Percentiles rank a stretch among this genome's conserved stretches.
phyloP scores from a whole-genome alignment of 1,284 basidiomycete genomes.

The Singerocomus rubriflavus region DNA sequence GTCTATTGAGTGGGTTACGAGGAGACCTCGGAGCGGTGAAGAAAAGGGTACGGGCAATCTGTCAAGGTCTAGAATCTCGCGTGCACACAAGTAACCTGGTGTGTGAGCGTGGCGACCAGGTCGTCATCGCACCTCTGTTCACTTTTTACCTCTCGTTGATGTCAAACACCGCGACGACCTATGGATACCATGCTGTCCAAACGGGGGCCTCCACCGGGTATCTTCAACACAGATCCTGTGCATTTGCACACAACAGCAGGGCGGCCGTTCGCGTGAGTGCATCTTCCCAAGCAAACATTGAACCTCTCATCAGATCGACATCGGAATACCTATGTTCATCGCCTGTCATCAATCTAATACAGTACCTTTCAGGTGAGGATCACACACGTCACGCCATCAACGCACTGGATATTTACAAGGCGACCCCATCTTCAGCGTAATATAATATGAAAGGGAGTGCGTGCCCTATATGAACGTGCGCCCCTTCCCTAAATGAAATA shows the following conservation, averaged over 20 bases:
- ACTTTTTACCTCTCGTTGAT: constrained; percentile 34
- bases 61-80: neutral
- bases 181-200: constrained; percentile 46
- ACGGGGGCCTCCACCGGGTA: constrained; percentile 41
- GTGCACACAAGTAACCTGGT: constrained; percentile 49
- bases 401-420: constrained; percentile 23
- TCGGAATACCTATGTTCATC: constrained; percentile 21
- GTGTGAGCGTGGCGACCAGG: constrained; percentile 44
- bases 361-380: neutral
- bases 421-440: constrained; percentile 12
- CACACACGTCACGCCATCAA: neutral
- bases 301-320: constrained; percentile 31
- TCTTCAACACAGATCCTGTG: constrained; percentile 43
- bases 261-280: constrained; percentile 21
- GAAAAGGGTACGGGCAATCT: constrained; percentile 16
- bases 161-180: constrained; percentile 38
- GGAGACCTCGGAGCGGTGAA: constrained; percentile 30
- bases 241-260: neutral
- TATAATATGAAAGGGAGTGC: neutral
- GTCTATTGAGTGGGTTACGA: constrained; percentile 16
- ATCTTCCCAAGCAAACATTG: constrained; percentile 30
- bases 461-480: neutral
- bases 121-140: constrained; percentile 26
- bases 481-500: constrained; percentile 24
- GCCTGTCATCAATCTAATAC: constrained; percentile 26